Evolutionary conservation across 108 stramenopile species (phyloP), one percentile per base, ranked within the genome.

Genomic region (Cylindrotheca closterium): DNA sequence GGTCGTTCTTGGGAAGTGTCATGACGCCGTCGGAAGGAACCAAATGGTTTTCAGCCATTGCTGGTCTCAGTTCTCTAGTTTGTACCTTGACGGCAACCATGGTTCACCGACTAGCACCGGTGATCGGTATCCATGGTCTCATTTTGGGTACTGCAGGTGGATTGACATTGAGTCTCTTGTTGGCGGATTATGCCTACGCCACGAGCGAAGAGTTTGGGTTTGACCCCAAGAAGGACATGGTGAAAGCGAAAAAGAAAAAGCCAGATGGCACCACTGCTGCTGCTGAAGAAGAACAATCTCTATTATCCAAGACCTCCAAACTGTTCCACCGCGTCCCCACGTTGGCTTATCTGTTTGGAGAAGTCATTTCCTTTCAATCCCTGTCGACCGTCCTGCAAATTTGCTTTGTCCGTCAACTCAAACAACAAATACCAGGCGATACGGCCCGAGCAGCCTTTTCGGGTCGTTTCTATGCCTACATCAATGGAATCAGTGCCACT

Each of bases 291-390:
- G 55, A 81, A 33, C 68, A 58, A 59, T 34, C 70, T 21, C 47
- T 86, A 7, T 53, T 84, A 29, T 32, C 58, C 58, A 84, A 83
- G 67, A 83, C 79, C 3, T 56, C 64, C 18, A 68, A 70, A 55
- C 67, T 95, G 28, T 92, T 92, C 59, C 52, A 75, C 25, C 74
- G 90, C 10, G 88, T 85, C 18, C 93, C 93, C 10, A 89, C 86
- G 4, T 65, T 95, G 26, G 75, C 78, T 54, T 85, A 83, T 17
- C 66, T 95, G 19, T 92, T 95, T 75, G 78, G 81, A 25, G 93
- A 95, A 68, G 87, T 89, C 47, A 65, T 95, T 28, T 70, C 83
- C 19, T 90, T 85, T 63, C 93, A 95, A 61, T 81, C 86, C 34
- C 50, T 95, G 31, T 83, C 82, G 0, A 92, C 88, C 0, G 65